phyloP scores from a whole-genome alignment of 176 grass and related monocot genomes.

The Areca catechu region DNA sequence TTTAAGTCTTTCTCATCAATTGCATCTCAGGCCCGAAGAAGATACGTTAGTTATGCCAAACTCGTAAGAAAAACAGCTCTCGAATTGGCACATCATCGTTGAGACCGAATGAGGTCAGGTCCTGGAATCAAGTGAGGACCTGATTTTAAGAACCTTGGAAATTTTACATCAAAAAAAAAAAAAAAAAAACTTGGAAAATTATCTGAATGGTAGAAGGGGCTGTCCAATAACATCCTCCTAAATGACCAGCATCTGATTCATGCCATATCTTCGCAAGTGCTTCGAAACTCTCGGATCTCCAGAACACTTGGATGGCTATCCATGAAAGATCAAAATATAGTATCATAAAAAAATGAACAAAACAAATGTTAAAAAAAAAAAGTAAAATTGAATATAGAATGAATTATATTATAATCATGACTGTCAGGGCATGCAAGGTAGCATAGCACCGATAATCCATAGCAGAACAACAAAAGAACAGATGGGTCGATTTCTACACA shows the following conservation, averaged over 20 bases:
- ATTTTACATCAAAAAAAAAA: too few relatives aligned
- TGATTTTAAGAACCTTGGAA: slow-evolving; percentile 40
- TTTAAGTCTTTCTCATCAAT: too few relatives aligned
- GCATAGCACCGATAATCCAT: too few relatives aligned
- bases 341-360: not conserved
- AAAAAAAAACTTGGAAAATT: not conserved
- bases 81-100: too few relatives aligned
- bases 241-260: slow-evolving; percentile 50
- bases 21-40: too few relatives aligned
- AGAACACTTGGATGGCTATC: slow-evolving; percentile 42
- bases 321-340: not conserved
- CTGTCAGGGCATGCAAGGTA: too few relatives aligned
- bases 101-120: too few relatives aligned
- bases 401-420: too few relatives aligned
- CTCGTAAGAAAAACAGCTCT: too few relatives aligned
- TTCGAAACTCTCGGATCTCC: slow-evolving; percentile 52
- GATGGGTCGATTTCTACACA: too few relatives aligned
- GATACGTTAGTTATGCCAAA: too few relatives aligned
- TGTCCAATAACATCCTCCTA: slow-evolving; percentile 64
- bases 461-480: too few relatives aligned
- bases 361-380: not conserved
- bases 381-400: not conserved
- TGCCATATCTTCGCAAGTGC: slow-evolving; percentile 40
- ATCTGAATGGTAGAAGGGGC: slow-evolving; percentile 50
- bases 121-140: not conserved